Evolutionary conservation across 2,329 filamentous ascomycete genomes (phyloP).

Genomic region (Pseudogymnoascus sp.): DNA sequence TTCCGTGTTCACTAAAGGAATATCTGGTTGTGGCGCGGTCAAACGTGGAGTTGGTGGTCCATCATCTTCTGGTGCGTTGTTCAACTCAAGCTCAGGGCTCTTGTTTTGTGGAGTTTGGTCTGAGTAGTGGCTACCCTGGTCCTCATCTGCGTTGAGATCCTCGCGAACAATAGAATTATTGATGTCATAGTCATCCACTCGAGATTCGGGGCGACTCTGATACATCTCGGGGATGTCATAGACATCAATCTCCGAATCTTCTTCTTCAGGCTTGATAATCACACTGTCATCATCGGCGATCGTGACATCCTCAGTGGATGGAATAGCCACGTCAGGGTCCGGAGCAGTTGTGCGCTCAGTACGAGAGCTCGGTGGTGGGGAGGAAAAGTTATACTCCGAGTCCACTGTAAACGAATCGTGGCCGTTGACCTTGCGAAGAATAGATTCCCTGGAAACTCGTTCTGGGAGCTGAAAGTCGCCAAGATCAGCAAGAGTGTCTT

Average conservation of each 20-base stretch:
- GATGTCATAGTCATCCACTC: conserved; percentile 44
- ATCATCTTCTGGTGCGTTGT: conserved; percentile 38
- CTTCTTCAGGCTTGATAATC: conserved; percentile 58
- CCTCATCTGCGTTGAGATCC: conserved; percentile 16
- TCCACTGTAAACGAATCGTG: conserved; percentile 46
- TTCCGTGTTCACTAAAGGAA: conserved; percentile 10
- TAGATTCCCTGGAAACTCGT: conserved; percentile 87
- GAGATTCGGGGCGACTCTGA: conserved; percentile 41
- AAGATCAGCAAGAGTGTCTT: conserved; percentile 53
- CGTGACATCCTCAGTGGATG: conserved; percentile 65
- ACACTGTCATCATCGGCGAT: conserved; percentile 51
- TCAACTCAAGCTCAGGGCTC: conserved; percentile 20
- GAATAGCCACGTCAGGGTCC: conserved; percentile 85
- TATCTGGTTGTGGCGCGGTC: conserved; percentile 31
- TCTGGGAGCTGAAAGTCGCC: conserved; percentile 59
- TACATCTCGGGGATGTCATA: conserved; percentile 63
- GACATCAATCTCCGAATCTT: conserved; percentile 53
- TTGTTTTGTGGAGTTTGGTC: conserved; percentile 29
- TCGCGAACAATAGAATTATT: conserved; percentile 34
- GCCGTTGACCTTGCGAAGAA: conserved; percentile 77
- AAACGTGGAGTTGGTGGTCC: conserved; percentile 45
- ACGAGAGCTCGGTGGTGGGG: conserved; percentile 39
- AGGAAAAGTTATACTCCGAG: conserved; percentile 58
- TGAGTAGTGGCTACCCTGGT: conserved; percentile 45
- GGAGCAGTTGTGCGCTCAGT: neutral